A percentile compares a stretch with the other conserved stretches of the same genome.
phyloP scores from a whole-genome alignment of 495 filamentous ascomycete species.

The Hyaloscypha variabilis region DNA sequence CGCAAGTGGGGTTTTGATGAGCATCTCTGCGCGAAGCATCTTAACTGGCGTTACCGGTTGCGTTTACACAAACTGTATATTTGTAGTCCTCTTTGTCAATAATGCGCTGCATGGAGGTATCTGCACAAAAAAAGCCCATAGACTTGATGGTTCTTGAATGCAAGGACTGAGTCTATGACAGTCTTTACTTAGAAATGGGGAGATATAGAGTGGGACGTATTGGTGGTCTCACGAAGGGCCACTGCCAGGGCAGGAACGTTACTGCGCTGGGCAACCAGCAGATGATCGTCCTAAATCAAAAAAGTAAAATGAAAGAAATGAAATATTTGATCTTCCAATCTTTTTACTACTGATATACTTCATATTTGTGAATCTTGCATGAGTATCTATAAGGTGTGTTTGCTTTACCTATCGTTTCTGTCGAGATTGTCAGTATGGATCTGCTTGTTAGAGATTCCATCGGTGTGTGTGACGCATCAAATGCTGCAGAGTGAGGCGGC shows the following conservation, averaged over 20 bases:
- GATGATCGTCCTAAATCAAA: not conserved
- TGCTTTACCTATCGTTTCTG: no score
- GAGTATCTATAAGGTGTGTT: no score
- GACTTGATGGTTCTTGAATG: not conserved
- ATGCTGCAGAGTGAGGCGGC: no score
- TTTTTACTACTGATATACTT: no score
- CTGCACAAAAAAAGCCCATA: not conserved
- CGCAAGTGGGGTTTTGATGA: not conserved
- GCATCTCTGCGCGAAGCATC: not conserved
- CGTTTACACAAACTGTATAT: not conserved
- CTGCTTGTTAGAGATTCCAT: no score
- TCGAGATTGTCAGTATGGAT: no score
- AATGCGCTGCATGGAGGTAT: not conserved
- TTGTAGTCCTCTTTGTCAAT: conserved; percentile 4
- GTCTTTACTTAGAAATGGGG: conserved; percentile 20
- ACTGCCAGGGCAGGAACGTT: not conserved
- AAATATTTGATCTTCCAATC: not conserved
- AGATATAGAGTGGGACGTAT: conserved; percentile 1
- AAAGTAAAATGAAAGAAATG: not conserved
- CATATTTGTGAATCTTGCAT: no score
- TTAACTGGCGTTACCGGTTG: conserved; percentile 3
- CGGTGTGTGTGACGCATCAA: no score
- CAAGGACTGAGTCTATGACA: conserved; percentile 11
- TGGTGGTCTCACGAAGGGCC: not conserved
- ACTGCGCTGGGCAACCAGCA: not conserved